A percentile compares a stretch with the other conserved stretches of the same genome.
phyloP scores from a whole-genome alignment of 768 basidiomycete species.

The Melanogaster broomeanus region DNA sequence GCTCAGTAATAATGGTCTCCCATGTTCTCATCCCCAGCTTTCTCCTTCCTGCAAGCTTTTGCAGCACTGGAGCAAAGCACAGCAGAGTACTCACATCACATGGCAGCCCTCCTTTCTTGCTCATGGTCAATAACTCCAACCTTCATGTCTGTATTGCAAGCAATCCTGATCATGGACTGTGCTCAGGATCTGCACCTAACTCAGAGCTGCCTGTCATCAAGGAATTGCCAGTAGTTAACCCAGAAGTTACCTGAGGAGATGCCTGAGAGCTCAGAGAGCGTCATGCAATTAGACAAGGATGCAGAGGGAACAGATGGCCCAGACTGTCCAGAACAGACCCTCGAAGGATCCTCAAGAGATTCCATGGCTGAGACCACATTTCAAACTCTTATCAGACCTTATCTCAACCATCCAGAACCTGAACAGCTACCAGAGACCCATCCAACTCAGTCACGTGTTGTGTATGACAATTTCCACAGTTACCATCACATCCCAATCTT shows the following conservation, averaged over 20 bases:
- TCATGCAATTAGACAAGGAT: too few relatives aligned
- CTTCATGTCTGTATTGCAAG: neutral
- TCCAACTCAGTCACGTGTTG: neutral
- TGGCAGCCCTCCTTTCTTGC: neutral
- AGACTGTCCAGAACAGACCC: too few relatives aligned
- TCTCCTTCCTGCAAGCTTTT: neutral
- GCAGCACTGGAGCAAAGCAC: neutral
- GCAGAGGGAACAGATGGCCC: too few relatives aligned
- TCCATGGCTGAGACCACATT: too few relatives aligned
- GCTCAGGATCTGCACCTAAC: neutral
- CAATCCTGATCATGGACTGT: neutral
- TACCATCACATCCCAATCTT: constrained; percentile 33
- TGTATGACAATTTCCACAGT: constrained; percentile 14
- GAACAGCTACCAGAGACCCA: neutral
- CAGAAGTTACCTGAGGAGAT: neutral
- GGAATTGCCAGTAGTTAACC: too few relatives aligned
- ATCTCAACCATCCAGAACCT: too few relatives aligned
- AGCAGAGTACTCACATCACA: neutral
- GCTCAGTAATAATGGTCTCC: neutral
- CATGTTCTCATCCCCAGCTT: constrained; percentile 3
- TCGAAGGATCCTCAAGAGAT: too few relatives aligned
- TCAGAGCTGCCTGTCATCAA: neutral
- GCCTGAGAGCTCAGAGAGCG: neutral
- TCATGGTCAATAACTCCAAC: neutral
- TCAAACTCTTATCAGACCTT: neutral